A percentile compares a stretch with the other conserved stretches of the same genome.
Conservation (phyloP, 2,329 filamentous ascomycete genomes). For the Teratosphaeria zuluensis region DNA sequence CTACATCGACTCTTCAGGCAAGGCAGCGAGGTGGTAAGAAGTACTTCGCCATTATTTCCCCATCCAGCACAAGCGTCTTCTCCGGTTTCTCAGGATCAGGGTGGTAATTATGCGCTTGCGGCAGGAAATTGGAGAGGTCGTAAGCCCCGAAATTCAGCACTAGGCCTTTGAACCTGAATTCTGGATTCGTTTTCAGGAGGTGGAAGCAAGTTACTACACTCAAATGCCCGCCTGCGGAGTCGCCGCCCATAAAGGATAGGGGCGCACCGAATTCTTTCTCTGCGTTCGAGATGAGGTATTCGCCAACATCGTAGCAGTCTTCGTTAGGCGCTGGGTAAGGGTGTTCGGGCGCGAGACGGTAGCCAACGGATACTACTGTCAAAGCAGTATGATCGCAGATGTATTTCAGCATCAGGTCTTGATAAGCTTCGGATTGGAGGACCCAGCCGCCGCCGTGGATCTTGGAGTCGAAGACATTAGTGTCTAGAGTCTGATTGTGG, state of each 20-base stretch:
- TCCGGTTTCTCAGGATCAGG: neutral
- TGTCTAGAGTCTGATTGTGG: neutral
- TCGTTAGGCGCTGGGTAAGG: conserved; percentile 46
- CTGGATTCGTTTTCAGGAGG: conserved; percentile 31
- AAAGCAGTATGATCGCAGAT: conserved; percentile 42
- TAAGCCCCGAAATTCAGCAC: conserved; percentile 46
- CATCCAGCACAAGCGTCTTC: conserved; percentile 35
- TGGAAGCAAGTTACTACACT: conserved; percentile 38
- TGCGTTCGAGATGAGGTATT: conserved; percentile 43
- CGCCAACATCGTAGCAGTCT: conserved; percentile 49
- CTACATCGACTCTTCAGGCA: neutral
- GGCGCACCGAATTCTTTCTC: conserved; percentile 32
- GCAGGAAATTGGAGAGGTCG: conserved; percentile 38
- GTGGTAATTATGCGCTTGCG: conserved; percentile 32
- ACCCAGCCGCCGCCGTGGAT: conserved; percentile 46
- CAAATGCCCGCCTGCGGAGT: conserved; percentile 45
- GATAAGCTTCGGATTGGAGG: conserved; percentile 31
- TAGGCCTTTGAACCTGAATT: conserved; percentile 39
- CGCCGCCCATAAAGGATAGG: conserved; percentile 36
- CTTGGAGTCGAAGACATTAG: neutral
- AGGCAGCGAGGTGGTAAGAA: conserved; percentile 2
- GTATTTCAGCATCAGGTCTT: conserved; percentile 40
- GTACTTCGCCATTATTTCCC: conserved; percentile 34
- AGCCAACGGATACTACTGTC: conserved; percentile 45
- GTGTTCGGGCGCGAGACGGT: conserved; percentile 51